Percentiles rank a stretch among this genome's conserved stretches.
These are phyloP conservation scores for Orychophragmus violaceus DNA, from an alignment of 345 rosid genomes.

Conservation along the genomic window DNA sequence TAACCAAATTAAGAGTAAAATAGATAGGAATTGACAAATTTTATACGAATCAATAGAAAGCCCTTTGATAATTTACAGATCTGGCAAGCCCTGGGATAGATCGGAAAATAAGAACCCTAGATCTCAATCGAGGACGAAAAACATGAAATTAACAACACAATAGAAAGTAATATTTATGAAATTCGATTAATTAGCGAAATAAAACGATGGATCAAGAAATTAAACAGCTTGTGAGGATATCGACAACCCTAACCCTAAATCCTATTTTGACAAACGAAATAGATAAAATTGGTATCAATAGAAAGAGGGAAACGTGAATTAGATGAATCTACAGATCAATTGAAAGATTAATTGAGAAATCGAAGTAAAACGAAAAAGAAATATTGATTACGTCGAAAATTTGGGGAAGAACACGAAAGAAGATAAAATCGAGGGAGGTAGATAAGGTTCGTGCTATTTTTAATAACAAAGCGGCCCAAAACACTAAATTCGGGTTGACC, in stretches of 20 bases:
- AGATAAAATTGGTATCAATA: constrained; percentile 25
- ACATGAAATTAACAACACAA: constrained; percentile 24
- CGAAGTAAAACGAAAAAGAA: constrained; percentile 14
- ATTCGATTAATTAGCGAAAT: background rate
- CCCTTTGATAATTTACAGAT: constrained; percentile 39
- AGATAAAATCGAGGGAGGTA: constrained; percentile 21
- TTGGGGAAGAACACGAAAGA: constrained; percentile 20
- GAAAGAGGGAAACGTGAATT: constrained; percentile 27
- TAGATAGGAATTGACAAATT: background rate
- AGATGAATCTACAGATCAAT: constrained; percentile 20
- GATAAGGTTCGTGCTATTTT: constrained; percentile 30
- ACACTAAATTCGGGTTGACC: constrained; percentile 19
- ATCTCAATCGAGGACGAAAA: constrained; percentile 22
- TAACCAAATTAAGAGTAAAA: background rate
- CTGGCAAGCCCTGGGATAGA: constrained; percentile 11
- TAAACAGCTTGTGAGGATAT: constrained; percentile 16
- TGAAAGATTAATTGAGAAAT: background rate
- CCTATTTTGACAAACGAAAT: background rate
- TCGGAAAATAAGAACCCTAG: constrained; percentile 33
- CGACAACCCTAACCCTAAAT: constrained; percentile 55
- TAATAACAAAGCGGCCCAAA: constrained; percentile 32
- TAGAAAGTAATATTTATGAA: background rate
- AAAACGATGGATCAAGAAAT: constrained; percentile 16
- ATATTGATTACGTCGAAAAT: constrained; percentile 20
- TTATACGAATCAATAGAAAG: constrained; percentile 16